Base-by-base conservation (phyloP, 2,329 filamentous ascomycete genomes). In the Aspergillus hortae region DNA sequence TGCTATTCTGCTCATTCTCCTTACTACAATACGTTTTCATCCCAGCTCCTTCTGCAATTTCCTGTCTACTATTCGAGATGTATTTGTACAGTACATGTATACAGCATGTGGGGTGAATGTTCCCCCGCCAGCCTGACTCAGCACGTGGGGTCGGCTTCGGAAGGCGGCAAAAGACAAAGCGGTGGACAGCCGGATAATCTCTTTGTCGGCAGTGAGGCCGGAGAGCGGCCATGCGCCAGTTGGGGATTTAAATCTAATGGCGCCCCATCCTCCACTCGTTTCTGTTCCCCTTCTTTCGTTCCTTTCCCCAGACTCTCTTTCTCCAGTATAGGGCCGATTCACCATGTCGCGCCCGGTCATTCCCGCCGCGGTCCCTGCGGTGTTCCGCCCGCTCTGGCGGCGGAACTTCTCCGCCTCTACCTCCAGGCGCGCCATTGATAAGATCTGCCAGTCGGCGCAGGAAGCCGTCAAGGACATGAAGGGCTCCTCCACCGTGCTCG, bases 401-500 rank as follows among this genome's bases (percentile, higher is more conserved):
- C 80, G 85, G 60, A 76, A 80, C 58, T 89, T 90, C 74, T 87
- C 86, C 43, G 84, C 79, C 45, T 85, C 86, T 2, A 73, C 81
- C 33, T 78, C 81, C 56, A 80, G 83, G 55, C 71, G 79, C 64
- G 85, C 86, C 67, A 89, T 90, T 72, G 88, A 90, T 77, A 90
- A 90, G 74, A 79, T 89, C 59, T 82, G 83, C 61, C 80, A 83
- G 47, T 88, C 85, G 1, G 86, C 87, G 27, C 81, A 85, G 54
- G 84, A 84, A 50, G 88, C 88, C 14, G 80, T 91, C 51, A 80
- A 83, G n/a, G 87, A 89, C 63, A 76, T 92, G 58, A 79, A 85
- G 66, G 85, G 87, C 58, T 81, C 87, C 46, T 84, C 83, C 6
- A 88, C 83, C 0, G 74, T 92, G 27, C 75, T 92, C 47, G 89